A percentile compares a stretch with the other conserved stretches of the same genome.
Evolutionary conservation across 1,284 basidiomycete genomes (phyloP).

Genomic region (Phellopilus nigrolimitatus): DNA sequence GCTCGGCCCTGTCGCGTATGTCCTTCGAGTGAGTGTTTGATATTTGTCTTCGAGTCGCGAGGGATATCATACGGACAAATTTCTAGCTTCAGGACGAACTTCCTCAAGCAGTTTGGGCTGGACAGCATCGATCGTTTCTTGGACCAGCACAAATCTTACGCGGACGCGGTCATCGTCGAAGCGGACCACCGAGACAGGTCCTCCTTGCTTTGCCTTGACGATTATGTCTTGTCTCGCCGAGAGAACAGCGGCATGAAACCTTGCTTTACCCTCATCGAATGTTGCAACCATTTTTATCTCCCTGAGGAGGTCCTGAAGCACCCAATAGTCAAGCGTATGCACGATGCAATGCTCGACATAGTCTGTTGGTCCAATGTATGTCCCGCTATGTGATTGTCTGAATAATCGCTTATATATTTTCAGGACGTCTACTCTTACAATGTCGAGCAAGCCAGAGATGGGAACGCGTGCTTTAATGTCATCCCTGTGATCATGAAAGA

Average conservation of each 20-base stretch:
- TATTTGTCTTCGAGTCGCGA: background rate
- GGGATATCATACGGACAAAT: no score
- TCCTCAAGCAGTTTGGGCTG: background rate
- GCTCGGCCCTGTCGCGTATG: background rate
- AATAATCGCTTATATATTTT: background rate
- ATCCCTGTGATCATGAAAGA: slow-evolving; percentile 62
- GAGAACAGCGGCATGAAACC: slow-evolving; percentile 61
- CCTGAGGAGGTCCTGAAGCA: slow-evolving; percentile 55
- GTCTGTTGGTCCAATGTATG: slow-evolving; percentile 67
- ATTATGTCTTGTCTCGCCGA: slow-evolving; percentile 53
- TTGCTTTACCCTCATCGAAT: slow-evolving; percentile 60
- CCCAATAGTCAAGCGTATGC: slow-evolving; percentile 46
- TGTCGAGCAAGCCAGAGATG: slow-evolving; percentile 59
- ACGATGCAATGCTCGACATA: slow-evolving; percentile 56
- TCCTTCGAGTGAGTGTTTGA: background rate
- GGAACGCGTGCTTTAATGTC: slow-evolving; percentile 55
- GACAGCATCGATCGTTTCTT: slow-evolving; percentile 6
- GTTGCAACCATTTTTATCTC: slow-evolving; percentile 53
- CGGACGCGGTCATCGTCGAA: slow-evolving; percentile 50
- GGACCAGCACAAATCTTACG: slow-evolving; percentile 32
- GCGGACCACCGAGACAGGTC: slow-evolving; percentile 59
- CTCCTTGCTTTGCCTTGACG: slow-evolving; percentile 49
- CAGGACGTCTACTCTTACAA: slow-evolving; percentile 71
- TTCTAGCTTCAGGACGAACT: background rate
- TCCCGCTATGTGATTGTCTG: slow-evolving; percentile 4